phyloP scores from a whole-genome alignment of 495 filamentous ascomycete genomes.

The Aspergillus coremiiformis region DNA sequence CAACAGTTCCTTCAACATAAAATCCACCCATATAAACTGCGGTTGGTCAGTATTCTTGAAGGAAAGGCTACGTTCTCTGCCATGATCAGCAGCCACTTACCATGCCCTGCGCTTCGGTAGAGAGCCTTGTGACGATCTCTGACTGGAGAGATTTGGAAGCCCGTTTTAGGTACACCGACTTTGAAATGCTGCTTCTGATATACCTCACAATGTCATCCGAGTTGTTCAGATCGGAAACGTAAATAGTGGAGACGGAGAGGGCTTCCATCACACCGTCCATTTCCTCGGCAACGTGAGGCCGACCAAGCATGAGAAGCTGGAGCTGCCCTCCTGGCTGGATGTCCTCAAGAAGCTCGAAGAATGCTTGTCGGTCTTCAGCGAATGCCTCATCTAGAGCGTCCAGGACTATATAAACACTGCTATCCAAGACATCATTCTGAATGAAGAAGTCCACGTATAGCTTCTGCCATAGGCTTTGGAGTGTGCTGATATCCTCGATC shows the following conservation, averaged over 20 bases:
- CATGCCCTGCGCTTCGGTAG: conserved; percentile 26
- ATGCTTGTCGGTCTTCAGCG: conserved; percentile 15
- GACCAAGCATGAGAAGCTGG: conserved; percentile 23
- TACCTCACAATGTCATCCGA: conserved; percentile 24
- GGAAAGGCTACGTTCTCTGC: too few species aligned
- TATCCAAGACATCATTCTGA: conserved; percentile 7
- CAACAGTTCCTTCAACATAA: conserved; percentile 29
- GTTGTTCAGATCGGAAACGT: conserved; percentile 26
- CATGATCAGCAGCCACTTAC: too few species aligned
- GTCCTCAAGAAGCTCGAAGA: conserved; percentile 15
- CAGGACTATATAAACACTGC: conserved; percentile 22
- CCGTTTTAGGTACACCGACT: conserved; percentile 16
- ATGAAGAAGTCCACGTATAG: conserved; percentile 25
- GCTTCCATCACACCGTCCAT: conserved; percentile 19
- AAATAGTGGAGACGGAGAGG: conserved; percentile 20
- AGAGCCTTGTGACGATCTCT: conserved; percentile 24
- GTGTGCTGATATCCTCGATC: conserved; percentile 15
- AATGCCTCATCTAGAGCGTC: conserved; percentile 32
- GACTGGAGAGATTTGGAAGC: conserved; percentile 14
- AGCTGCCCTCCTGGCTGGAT: conserved; percentile 2
- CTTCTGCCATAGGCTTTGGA: conserved; percentile 24
- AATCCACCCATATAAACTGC: conserved; percentile 32
- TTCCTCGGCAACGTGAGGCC: conserved; percentile 22
- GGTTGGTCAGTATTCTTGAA: too few species aligned
- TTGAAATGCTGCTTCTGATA: conserved; percentile 21